phyloP scores from a whole-genome alignment of 495 filamentous ascomycete species.

The Aspergillus egyptiacus region DNA sequence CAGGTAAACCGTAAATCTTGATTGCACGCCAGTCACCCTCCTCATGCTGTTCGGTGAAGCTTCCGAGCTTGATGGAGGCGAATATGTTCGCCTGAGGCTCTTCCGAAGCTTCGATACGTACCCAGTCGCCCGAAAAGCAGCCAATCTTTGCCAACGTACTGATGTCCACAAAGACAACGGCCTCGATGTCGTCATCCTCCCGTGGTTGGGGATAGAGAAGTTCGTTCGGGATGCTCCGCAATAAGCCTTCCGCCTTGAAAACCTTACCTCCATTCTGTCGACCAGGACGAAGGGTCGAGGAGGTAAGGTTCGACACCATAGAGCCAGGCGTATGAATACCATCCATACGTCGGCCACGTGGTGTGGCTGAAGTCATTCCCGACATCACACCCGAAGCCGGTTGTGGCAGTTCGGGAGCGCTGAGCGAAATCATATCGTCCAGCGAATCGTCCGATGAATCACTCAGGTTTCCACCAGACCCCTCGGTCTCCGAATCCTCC shows the following conservation, averaged over 20 bases:
- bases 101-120: constrained; percentile 68
- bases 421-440: constrained; percentile 79
- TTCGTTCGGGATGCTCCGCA: constrained; percentile 65
- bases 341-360: constrained; percentile 56
- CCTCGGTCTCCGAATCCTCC: constrained; percentile 50
- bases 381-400: constrained; percentile 63
- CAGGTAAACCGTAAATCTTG: constrained; percentile 80
- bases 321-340: constrained; percentile 73
- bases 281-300: constrained; percentile 65
- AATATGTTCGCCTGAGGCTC: constrained; percentile 55
- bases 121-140: constrained; percentile 97
- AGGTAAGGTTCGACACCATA: constrained; percentile 77
- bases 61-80: constrained; percentile 45
- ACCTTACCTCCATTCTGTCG: constrained; percentile 50
- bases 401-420: constrained; percentile 67
- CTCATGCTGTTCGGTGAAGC: constrained; percentile 42
- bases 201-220: constrained; percentile 77
- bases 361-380: constrained; percentile 64
- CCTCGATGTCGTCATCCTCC: constrained; percentile 81
- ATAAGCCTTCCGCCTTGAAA: constrained; percentile 76
- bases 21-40: constrained; percentile 67
- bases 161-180: constrained; percentile 81
- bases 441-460: constrained; percentile 72
- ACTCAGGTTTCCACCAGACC: constrained; percentile 46
- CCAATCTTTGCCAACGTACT: constrained; percentile 78